These are phyloP conservation scores for Fusarium burgessii DNA, from an alignment of 2,329 filamentous ascomycete species.

Conservation along the genomic window DNA sequence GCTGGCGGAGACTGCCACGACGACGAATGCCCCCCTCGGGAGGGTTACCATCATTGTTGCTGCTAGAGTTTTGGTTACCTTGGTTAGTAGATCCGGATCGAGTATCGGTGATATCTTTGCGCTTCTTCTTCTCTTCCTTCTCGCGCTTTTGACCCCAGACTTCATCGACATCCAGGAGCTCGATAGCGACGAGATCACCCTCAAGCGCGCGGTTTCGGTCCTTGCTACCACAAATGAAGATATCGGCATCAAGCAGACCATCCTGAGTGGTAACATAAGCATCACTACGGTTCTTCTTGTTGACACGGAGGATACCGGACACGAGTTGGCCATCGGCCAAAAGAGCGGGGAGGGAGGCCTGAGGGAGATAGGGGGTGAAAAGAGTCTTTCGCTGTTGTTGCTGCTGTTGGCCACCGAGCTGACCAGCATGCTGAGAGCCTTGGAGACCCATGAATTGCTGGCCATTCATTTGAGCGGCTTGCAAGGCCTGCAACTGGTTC, in stretches of 20 bases:
- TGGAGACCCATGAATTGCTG: slow-evolving; percentile 78
- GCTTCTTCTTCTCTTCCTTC: slow-evolving; percentile 99
- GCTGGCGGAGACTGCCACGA: slow-evolving; percentile 93
- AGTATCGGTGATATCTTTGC: slow-evolving; percentile 97
- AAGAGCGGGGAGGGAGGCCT: slow-evolving; percentile 91
- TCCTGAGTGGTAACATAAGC: slow-evolving; percentile 96
- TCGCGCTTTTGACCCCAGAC: slow-evolving; percentile 99
- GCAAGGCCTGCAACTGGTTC: slow-evolving; percentile 90
- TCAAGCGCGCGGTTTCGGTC: slow-evolving; percentile 97
- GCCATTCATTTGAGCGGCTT: slow-evolving; percentile 85
- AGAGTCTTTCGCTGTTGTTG: slow-evolving; percentile 96
- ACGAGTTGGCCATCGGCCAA: slow-evolving; percentile 94
- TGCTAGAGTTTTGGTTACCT: slow-evolving; percentile 71
- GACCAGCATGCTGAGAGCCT: slow-evolving; percentile 78
- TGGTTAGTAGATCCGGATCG: slow-evolving; percentile 81
- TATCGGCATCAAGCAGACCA: slow-evolving; percentile 89
- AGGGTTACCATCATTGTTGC: slow-evolving; percentile 71
- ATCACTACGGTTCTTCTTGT: slow-evolving; percentile 99
- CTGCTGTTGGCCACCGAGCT: slow-evolving; percentile 74
- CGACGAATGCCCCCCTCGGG: slow-evolving; percentile 89
- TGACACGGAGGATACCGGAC: slow-evolving; percentile 94
- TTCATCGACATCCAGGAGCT: slow-evolving; percentile 96
- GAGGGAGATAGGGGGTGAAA: slow-evolving; percentile 96
- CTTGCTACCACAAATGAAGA: slow-evolving; percentile 99
- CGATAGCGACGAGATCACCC: slow-evolving; percentile 93